A percentile compares a stretch with the other conserved stretches of the same genome.
These are phyloP conservation scores for Cyphellophora europaea DNA, from an alignment of 2,329 filamentous ascomycete genomes.

Conservation along the genomic window DNA sequence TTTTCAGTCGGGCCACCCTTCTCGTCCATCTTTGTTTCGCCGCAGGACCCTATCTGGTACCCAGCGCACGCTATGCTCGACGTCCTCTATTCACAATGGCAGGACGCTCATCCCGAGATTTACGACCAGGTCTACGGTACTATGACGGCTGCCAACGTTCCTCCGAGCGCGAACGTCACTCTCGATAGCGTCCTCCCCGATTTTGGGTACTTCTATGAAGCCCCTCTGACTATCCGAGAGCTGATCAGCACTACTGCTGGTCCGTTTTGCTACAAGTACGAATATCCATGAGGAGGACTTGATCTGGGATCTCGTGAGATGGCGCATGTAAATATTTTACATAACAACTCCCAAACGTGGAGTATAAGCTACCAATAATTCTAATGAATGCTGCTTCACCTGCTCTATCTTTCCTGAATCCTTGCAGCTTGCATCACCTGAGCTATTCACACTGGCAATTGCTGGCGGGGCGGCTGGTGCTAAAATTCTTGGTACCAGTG, in stretches of 20 bases:
- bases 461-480: too few relatives aligned
- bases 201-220: constrained; percentile 15
- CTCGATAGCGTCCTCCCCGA: constrained; percentile 14
- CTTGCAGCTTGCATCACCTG: too few relatives aligned
- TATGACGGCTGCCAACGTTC: constrained; percentile 16
- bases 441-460: too few relatives aligned
- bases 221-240: constrained; percentile 10
- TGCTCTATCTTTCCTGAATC: too few relatives aligned
- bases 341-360: too few relatives aligned
- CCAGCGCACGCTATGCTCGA: constrained; percentile 18
- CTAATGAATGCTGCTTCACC: too few relatives aligned
- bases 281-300: too few relatives aligned
- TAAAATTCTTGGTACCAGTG: too few relatives aligned
- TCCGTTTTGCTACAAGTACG: constrained; percentile 21
- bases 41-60: constrained; percentile 20
- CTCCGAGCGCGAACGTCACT: constrained; percentile 17
- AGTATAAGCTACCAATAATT: too few relatives aligned
- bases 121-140: constrained; percentile 14
- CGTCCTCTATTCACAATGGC: constrained; percentile 19
- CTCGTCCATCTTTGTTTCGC: constrained; percentile 17
- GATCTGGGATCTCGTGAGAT: too few relatives aligned
- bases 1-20: constrained; percentile 18
- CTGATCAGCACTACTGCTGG: constrained; percentile 18
- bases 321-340: too few relatives aligned
- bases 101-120: constrained; percentile 15